These are phyloP conservation scores for Stentor roeselii DNA, from an alignment of 73 alveolate species.

Conservation along the genomic window DNA sequence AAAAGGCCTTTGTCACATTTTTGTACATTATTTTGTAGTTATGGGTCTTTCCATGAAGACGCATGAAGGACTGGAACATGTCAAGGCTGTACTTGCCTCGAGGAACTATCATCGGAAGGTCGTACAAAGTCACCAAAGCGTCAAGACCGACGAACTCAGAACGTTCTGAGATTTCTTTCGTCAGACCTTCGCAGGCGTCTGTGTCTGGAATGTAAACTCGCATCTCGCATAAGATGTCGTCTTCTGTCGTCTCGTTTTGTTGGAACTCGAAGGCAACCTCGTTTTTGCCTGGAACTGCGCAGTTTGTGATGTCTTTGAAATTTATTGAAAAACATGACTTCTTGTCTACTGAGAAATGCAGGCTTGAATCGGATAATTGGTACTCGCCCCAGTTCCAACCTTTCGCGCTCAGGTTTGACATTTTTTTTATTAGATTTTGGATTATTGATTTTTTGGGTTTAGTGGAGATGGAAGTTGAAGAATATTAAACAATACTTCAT, in stretches of 20 bases:
- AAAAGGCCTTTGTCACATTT: slow-evolving; percentile 76
- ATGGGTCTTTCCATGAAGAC: slow-evolving; percentile 86
- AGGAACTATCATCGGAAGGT: slow-evolving; percentile 85
- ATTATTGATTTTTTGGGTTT: too few relatives aligned
- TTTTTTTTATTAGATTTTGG: slow-evolving; percentile 25
- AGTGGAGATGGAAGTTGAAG: too few relatives aligned
- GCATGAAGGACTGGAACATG: slow-evolving; percentile 69
- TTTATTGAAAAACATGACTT: slow-evolving; percentile 35
- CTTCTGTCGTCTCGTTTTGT: slow-evolving; percentile 55
- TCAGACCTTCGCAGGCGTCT: slow-evolving; percentile 68
- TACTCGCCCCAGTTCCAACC: slow-evolving; percentile 74
- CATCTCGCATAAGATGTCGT: slow-evolving; percentile 73
- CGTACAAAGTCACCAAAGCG: slow-evolving; percentile 70
- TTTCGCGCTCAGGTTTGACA: slow-evolving; percentile 34
- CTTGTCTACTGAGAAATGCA: slow-evolving; percentile 46
- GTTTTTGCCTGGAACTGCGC: slow-evolving; percentile 72
- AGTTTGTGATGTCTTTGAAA: slow-evolving; percentile 48
- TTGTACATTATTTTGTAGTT: slow-evolving; percentile 82
- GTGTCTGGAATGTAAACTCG: slow-evolving; percentile 63
- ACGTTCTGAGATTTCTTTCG: slow-evolving; percentile 69
- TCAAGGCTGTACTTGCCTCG: slow-evolving; percentile 86
- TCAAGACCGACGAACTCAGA: slow-evolving; percentile 82
- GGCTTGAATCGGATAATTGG: slow-evolving; percentile 30
- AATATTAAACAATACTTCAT: too few relatives aligned
- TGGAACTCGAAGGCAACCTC: slow-evolving; percentile 88